A percentile compares a stretch with the other conserved stretches of the same genome.
phyloP scores from a whole-genome alignment of 352 stramenopile species.

The Hyaloperonospora arabidopsidis region DNA sequence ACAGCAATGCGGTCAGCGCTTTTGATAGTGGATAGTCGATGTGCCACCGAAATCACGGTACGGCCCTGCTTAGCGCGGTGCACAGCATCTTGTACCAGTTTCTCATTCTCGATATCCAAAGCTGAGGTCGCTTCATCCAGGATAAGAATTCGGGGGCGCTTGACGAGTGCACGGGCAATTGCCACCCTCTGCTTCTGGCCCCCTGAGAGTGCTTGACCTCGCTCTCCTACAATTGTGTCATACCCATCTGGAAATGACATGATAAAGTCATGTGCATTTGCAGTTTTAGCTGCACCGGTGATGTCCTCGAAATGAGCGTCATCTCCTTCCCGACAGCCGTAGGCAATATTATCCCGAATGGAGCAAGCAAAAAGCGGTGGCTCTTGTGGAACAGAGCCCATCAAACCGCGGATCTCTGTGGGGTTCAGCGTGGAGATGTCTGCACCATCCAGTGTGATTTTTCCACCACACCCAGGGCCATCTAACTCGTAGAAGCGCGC shows the following conservation, averaged over 20 bases:
- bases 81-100: conserved; percentile 70
- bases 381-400: conserved; percentile 65
- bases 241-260: conserved; percentile 67
- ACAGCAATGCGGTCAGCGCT: conserved; percentile 88
- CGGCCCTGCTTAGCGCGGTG: conserved; percentile 71
- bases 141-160: conserved; percentile 70
- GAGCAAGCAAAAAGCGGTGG: conserved; percentile 68
- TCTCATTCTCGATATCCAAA: conserved; percentile 70
- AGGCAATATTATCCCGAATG: conserved; percentile 73
- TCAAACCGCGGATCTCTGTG: conserved; percentile 44
- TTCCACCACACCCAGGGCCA: conserved; percentile 33
- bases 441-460: conserved; percentile 49
- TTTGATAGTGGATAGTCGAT: conserved; percentile 92
- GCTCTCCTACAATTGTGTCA: conserved; percentile 68
- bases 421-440: conserved; percentile 52
- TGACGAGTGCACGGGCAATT: conserved; percentile 67
- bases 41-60: conserved; percentile 96
- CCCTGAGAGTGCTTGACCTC: conserved; percentile 60
- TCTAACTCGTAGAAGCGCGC: conserved; percentile 73
- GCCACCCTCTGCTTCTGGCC: conserved; percentile 78
- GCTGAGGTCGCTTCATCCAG: conserved; percentile 71
- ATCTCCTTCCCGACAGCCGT: conserved; percentile 42
- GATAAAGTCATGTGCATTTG: conserved; percentile 78
- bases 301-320: conserved; percentile 50
- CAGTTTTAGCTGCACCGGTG: conserved; percentile 50